These are phyloP conservation scores for Talaromyces sp. DNA, from an alignment of 2,329 filamentous ascomycete genomes.

Conservation along the genomic window DNA sequence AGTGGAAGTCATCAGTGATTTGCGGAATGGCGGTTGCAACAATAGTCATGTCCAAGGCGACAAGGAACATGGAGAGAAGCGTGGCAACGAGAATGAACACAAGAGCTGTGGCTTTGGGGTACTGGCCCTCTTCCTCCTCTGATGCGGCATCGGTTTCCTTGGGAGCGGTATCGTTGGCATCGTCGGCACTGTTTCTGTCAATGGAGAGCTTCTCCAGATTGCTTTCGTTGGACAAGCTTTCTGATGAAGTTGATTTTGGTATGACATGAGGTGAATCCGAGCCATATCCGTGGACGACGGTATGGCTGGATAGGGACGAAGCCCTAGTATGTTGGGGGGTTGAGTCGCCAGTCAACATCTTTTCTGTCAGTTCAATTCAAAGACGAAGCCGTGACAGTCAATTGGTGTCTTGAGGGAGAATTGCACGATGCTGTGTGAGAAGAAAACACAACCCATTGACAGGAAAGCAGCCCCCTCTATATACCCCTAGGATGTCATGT, in stretches of 20 bases:
- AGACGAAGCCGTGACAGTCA: not conserved
- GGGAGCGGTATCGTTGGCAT: not conserved
- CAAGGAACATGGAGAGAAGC: conserved; percentile 13
- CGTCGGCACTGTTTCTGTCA: not conserved
- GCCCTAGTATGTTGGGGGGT: not conserved
- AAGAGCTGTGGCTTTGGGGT: conserved; percentile 9
- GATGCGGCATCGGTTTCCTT: not conserved
- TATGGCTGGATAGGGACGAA: conserved; percentile 7
- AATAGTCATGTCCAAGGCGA: conserved; percentile 19
- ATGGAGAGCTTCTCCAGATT: not conserved
- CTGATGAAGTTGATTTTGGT: not conserved
- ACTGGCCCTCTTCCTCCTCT: conserved; percentile 3
- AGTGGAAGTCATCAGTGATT: conserved; percentile 22
- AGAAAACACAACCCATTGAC: not conserved
- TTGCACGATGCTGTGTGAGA: not conserved
- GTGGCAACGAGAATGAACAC: conserved; percentile 10
- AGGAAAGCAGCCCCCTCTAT: not conserved
- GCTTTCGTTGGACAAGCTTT: not conserved
- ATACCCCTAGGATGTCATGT: not conserved
- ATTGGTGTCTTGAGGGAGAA: not conserved
- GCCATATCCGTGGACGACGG: not conserved
- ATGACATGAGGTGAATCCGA: not conserved
- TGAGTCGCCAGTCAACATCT: not conserved
- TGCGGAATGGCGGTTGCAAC: conserved; percentile 26
- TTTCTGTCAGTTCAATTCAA: not conserved